Evolutionary conservation across 768 basidiomycete species (phyloP), one percentile per base, ranked within the genome.

Genomic region (Candolleomyces aberdarensis): DNA sequence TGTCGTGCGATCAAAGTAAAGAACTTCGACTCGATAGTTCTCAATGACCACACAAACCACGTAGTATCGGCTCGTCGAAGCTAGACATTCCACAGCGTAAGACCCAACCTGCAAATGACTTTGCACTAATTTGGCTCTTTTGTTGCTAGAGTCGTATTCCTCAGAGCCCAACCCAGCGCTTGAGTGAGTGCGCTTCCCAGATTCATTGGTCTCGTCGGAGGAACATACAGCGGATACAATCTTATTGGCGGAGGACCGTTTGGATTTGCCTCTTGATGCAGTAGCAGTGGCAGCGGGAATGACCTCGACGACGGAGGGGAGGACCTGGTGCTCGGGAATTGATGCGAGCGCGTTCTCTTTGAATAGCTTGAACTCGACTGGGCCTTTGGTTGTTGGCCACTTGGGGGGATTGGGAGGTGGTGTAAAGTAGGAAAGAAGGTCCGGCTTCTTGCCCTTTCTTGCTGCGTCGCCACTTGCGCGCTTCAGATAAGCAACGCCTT

Each of bases 1-100:
- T 17, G 67, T 66, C 13, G 60, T 48, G 20, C 70, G 60, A 61
- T 75, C 72, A 44, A 61, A 68, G 57, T 74, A 75, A 66, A 67
- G 70, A 5, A 72, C 61, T 2, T 56, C 63, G 11, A 70, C 57
- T 13, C 7, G 54, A 1, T 47, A 61, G 17, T 63, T 40, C 19
- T 70, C 60, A 14, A 74, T 61, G 46, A 65, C 59, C 22, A 72
- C 61, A 9, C 72, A 68, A 26, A 66, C 63, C 1, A 60, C 55
- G 55, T 62, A 69, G 52, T 62, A 58, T 13, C 70, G 65, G 57
- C 61, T 62, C 13, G 60, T 60, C 3, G 49, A 50, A 20, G 53
- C 59, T 41, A 72, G 59, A 46, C 62, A 63, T 48, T 65, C 62
- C 19, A 64, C 29, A 0, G 61, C 64, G 32, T 65, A 67, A 9